Evolutionary conservation across 352 stramenopile species (phyloP), one percentile per base, ranked within the genome.

Genomic region (Saprolegnia diclina): DNA sequence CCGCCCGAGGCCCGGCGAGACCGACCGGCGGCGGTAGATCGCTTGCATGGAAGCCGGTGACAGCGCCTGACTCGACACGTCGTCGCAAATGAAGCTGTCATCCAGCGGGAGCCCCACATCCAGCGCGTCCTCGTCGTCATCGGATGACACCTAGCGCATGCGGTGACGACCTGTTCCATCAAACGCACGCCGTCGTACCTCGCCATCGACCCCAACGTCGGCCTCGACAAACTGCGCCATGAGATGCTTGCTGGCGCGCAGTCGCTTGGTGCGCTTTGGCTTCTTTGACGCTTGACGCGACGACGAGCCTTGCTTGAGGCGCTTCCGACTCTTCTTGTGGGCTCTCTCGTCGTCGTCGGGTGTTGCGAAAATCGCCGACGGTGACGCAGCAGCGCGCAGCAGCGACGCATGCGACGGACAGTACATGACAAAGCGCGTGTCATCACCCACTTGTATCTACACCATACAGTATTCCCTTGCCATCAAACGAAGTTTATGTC

Each of bases 121-220:
- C 35, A 91, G 80, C 16, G 80, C 77, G 26, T 90, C 83, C 19
- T 90, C 79, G 14, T 91, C 81, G 14, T 87, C 81, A 21, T 88
- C 80, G 14, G 83, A 67, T 1, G 66, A 62, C 16, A 64, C 66
- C n/a, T 71, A 76, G 76, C 59, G 87, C 83, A 63, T 22, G 35
- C 55, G 7, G 91, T 85, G 0, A 78, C 83, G 19, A 82, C 75
- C 24, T 88, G 72, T 59, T 94, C 81, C 55, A 92, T 87, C 69
- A 89, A 92, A 65, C 86, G 56, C 37, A 6, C 73, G 26, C 4
- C 48, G 21, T 14, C 21, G 13, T 63, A 63, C 55, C 35, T 63
- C 55, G 35, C 42, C 42, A n/a, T 45, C 29, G 35, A 32, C 35
- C 5, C 50, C 57, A 0, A 42, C 57, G 14, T 66, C 38, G 37